These are phyloP conservation scores for Solanum sejunctum DNA, from an alignment of 257 asterid genomes.

Conservation along the genomic window DNA sequence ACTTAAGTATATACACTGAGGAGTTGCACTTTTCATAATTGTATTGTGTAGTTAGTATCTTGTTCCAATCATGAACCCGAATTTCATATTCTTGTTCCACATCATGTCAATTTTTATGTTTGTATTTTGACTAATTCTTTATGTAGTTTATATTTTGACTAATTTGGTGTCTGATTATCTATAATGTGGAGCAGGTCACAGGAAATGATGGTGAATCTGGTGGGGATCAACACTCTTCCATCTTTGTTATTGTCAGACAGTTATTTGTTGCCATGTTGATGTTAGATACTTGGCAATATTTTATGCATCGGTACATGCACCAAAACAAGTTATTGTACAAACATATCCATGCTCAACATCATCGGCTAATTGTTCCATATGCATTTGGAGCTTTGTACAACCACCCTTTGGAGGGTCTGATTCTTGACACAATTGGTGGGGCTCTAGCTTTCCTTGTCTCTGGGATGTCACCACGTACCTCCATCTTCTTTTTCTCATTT, in stretches of 20 bases:
- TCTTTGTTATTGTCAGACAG: slow-evolving; percentile 45
- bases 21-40: neutral
- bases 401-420: slow-evolving; percentile 86
- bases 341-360: slow-evolving; percentile 85
- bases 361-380: slow-evolving; percentile 75
- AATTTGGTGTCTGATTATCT: neutral
- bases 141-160: neutral
- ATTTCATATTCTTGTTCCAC: neutral
- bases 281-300: slow-evolving; percentile 86
- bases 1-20: neutral
- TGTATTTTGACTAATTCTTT: neutral
- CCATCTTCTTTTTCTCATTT: slow-evolving; percentile 88
- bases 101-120: neutral
- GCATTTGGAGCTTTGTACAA: slow-evolving; percentile 91
- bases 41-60: neutral
- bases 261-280: slow-evolving; percentile 59
- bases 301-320: slow-evolving; percentile 94
- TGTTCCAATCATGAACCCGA: neutral
- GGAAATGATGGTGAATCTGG: slow-evolving; percentile 37
- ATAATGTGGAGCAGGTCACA: slow-evolving; percentile 39
- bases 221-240: slow-evolving; percentile 27
- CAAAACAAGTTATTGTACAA: slow-evolving; percentile 78
- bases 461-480: slow-evolving; percentile 83
- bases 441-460: slow-evolving; percentile 72
- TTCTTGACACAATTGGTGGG: slow-evolving; percentile 85